These are phyloP conservation scores for Laguncularia racemosa DNA, from an alignment of 345 rosid genomes.

Conservation along the genomic window DNA sequence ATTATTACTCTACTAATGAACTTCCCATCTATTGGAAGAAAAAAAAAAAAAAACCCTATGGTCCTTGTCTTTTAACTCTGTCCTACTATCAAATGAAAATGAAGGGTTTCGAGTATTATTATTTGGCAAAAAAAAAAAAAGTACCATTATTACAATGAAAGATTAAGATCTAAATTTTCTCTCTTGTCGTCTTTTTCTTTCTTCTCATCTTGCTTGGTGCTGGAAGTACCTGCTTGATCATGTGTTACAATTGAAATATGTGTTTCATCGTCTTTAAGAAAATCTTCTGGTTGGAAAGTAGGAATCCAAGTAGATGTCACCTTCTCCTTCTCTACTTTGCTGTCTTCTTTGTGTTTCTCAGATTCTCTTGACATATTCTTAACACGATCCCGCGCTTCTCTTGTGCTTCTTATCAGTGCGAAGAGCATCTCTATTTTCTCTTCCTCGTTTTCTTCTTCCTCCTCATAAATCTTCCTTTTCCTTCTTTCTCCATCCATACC, in stretches of 20 bases:
- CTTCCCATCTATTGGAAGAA: too few species aligned
- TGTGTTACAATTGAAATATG: background rate
- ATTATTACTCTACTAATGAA: too few species aligned
- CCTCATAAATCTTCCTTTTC: too few species aligned
- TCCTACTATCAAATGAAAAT: too few species aligned
- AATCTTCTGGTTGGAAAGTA: conserved; percentile 19
- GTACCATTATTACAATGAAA: too few species aligned
- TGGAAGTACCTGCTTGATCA: conserved; percentile 12
- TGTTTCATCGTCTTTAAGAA: background rate
- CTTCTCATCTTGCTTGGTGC: background rate
- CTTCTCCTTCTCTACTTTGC: conserved; percentile 2
- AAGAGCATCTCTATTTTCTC: conserved; percentile 25
- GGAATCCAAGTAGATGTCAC: conserved; percentile 15
- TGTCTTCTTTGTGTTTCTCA: too few species aligned
- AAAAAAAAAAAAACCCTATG: too few species aligned
- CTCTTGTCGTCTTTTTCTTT: conserved; percentile 1
- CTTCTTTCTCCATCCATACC: conserved; percentile 9
- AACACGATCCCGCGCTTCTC: conserved; percentile 15
- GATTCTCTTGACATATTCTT: background rate
- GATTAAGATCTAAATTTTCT: too few species aligned
- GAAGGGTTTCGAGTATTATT: too few species aligned
- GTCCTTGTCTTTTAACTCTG: too few species aligned
- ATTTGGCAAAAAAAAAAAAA: too few species aligned
- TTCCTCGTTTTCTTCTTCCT: conserved; percentile 21
- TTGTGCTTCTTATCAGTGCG: conserved; percentile 22